A percentile compares a stretch with the other conserved stretches of the same genome.
These are phyloP conservation scores for Crassisporium funariophilum DNA, from an alignment of 768 basidiomycete genomes.

Conservation along the genomic window DNA sequence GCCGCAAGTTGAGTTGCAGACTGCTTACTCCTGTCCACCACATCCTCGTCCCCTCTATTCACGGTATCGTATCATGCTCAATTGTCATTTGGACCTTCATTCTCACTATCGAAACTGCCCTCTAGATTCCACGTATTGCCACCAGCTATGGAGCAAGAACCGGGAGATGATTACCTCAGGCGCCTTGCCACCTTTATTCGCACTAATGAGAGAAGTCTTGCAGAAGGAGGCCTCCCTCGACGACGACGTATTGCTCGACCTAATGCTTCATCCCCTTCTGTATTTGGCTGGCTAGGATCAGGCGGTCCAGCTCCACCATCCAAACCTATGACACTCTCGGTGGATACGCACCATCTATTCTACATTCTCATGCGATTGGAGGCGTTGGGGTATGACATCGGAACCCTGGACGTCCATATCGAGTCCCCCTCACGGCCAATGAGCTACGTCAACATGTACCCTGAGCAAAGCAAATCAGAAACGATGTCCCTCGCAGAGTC, in stretches of 20 bases:
- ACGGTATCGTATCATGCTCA: too few relatives aligned
- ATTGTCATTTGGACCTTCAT: too few relatives aligned
- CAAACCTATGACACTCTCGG: constrained; percentile 64
- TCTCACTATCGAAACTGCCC: too few relatives aligned
- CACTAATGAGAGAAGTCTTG: constrained; percentile 70
- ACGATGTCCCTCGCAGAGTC: constrained; percentile 74
- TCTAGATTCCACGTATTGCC: too few relatives aligned
- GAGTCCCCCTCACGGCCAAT: constrained; percentile 76
- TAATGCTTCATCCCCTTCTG: constrained; percentile 35
- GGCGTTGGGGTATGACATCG: constrained; percentile 73
- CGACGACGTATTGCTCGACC: constrained; percentile 44
- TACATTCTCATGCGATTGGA: constrained; percentile 88
- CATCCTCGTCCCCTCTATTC: too few relatives aligned
- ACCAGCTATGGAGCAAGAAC: constrained; percentile 50
- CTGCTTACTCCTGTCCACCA: too few relatives aligned
- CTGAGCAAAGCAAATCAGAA: constrained; percentile 64
- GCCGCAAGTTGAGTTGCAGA: too few relatives aligned
- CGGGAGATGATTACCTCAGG: constrained; percentile 77
- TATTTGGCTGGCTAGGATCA: constrained; percentile 53
- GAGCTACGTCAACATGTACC: constrained; percentile 66
- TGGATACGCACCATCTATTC: constrained; percentile 84
- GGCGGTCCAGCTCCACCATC: constrained; percentile 32
- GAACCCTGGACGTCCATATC: constrained; percentile 77
- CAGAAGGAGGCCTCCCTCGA: constrained; percentile 57
- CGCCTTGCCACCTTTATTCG: constrained; percentile 72